Base-by-base conservation (phyloP, 2,329 filamentous ascomycete genomes). In the Diaporthe ampelina region DNA sequence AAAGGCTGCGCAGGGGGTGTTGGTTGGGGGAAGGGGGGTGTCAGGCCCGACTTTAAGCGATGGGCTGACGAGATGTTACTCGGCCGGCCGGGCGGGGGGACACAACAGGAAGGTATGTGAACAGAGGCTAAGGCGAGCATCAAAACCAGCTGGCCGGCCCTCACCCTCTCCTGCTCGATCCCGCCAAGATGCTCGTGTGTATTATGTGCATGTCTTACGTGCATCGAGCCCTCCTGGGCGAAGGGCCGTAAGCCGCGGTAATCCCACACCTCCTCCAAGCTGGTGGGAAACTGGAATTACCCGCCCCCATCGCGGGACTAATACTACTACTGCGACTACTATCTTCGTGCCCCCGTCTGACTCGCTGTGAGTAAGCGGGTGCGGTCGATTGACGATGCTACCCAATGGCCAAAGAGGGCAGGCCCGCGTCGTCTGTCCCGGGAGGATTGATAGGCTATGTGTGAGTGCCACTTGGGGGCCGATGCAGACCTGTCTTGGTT, bases 381-480 rank as follows among this genome's bases (percentile, higher is more conserved):
- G 24, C 40, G 11, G 35, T 43, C 70, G 26, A n/a, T 6, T 15
- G 35, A 19, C 7, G 19, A n/a, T 59, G 45, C 56, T 71, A 71
- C 52, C 43, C 61, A 52, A 54, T 43, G 24, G 29, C 68, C 58
- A 24, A 57, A 72, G 26, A 61, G 29, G 68, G 48, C 68, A 72
- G 69, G 69, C 73, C 73, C 52, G 10, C 17, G 19, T 74, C 54
- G 6, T 54, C 32, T 56, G 10, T 54, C 50, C 11, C 69, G 73
- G 70, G 54, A 74, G 73, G 73, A 74, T 74, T 74, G 73, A 74
- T 74, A 74, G 70, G 61, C 73, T 73, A 63, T 65, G 73, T 72
- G 43, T 70, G 56, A 59, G 63, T 70, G 56, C n/a, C 72, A 69
- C 58, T 50, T 73, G 68, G 73, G 73, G 73, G 67, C 68, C 68